phyloP scores from a whole-genome alignment of 2,329 filamentous ascomycete genomes.

The Ophiocordyceps unilateralis region DNA sequence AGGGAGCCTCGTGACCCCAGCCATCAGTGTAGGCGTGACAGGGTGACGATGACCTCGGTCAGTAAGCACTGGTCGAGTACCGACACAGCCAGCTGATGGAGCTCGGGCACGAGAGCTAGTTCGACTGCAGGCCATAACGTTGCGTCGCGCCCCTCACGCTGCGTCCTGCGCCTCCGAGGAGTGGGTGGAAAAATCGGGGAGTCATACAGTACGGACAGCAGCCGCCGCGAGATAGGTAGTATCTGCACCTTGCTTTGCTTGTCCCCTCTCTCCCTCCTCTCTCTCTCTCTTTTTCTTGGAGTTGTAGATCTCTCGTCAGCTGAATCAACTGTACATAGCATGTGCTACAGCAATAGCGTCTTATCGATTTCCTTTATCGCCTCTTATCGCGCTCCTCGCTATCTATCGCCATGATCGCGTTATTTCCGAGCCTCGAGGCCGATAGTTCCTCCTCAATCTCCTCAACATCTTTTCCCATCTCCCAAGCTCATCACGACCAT shows the following conservation, averaged over 20 bases:
- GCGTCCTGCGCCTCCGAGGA: neutral
- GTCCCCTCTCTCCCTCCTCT: no score
- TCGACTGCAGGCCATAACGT: neutral
- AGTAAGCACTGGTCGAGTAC: neutral
- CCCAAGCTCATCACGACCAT: constrained; percentile 8
- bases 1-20: neutral
- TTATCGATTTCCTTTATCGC: no score
- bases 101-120: neutral
- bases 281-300: no score
- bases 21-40: neutral
- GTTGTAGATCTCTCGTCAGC: neutral
- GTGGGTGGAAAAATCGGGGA: neutral
- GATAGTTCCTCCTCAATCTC: neutral
- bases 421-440: no score
- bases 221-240: neutral
- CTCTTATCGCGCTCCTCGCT: no score
- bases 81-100: neutral
- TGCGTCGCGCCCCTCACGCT: neutral
- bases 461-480: neutral
- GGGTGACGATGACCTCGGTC: neutral
- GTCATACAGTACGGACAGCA: neutral
- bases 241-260: neutral
- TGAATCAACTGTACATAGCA: no score
- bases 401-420: no score
- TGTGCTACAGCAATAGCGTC: no score